Conservation (phyloP, 495 filamentous ascomycete species). For the Echria macrotheca region DNA sequence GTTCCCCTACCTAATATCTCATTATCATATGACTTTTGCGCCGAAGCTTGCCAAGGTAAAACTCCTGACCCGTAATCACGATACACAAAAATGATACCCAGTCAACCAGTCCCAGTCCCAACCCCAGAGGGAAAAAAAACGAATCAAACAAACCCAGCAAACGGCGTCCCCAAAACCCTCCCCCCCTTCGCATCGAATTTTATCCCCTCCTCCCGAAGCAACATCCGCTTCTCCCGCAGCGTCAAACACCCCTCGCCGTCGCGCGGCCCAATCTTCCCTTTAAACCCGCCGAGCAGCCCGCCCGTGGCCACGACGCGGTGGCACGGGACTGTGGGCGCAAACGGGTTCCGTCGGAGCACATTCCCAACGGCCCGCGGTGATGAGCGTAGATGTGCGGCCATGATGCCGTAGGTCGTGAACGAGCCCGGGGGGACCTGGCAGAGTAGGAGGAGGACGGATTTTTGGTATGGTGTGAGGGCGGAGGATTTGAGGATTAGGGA, state of each 20-base stretch:
- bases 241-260: conserved; percentile 35
- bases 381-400: conserved; percentile 60
- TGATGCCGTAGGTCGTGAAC: conserved; percentile 46
- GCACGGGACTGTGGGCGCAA: conserved; percentile 57
- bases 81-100: no score
- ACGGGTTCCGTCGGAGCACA: conserved; percentile 66
- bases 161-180: conserved; percentile 43
- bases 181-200: conserved; percentile 31
- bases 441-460: conserved; percentile 24
- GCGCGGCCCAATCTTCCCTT: conserved; percentile 34
- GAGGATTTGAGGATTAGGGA: conserved; percentile 8
- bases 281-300: conserved; percentile 47
- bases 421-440: conserved; percentile 12
- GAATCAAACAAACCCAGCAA: conserved; percentile 25
- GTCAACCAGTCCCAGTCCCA: no score
- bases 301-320: conserved; percentile 46
- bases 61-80: no score
- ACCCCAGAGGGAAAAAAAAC: no score
- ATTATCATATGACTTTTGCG: no score
- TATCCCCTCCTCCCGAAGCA: conserved; percentile 39
- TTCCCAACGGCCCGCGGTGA: conserved; percentile 77
- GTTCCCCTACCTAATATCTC: no score
- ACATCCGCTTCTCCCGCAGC: conserved; percentile 37
- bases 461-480: conserved; percentile 11
- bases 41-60: no score